phyloP scores from a whole-genome alignment of 164 flowering plant species.

The Aristolochia californica region DNA sequence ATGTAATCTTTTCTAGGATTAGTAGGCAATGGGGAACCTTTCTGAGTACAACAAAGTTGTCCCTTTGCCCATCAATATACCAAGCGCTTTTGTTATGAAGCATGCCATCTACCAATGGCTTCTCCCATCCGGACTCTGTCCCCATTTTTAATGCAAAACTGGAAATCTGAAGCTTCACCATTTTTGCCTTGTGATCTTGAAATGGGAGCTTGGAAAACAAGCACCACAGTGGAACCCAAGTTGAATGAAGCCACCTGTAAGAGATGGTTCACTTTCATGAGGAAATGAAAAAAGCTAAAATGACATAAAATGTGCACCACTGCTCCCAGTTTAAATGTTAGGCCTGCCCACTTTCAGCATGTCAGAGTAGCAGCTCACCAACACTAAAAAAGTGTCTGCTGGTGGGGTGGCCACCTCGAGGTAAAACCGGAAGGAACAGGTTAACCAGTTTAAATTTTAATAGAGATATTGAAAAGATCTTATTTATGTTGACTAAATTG shows the following conservation, averaged over 20 bases:
- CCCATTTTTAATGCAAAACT: slow-evolving; percentile 50
- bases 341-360: too few species aligned
- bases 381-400: too few species aligned
- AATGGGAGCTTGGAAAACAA: slow-evolving; percentile 78
- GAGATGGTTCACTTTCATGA: background rate
- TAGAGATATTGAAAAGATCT: too few species aligned
- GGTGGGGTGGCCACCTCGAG: too few species aligned
- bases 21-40: too few species aligned
- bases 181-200: slow-evolving; percentile 19
- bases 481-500: too few species aligned
- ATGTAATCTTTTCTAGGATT: too few species aligned
- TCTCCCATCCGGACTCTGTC: slow-evolving; percentile 70
- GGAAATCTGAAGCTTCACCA: slow-evolving; percentile 39
- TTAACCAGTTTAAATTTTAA: too few species aligned
- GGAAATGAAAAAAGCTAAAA: background rate
- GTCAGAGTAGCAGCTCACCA: too few species aligned
- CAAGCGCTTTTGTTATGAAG: background rate
- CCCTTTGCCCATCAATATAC: background rate
- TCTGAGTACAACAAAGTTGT: too few species aligned
- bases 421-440: too few species aligned
- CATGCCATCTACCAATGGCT: slow-evolving; percentile 47
- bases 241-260: slow-evolving; percentile 81
- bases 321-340: too few species aligned
- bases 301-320: background rate
- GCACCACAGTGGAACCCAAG: slow-evolving; percentile 96